Evolutionary conservation across 371 early-diverging fungal genomes (phyloP), one percentile per base, ranked within the genome.

Genomic region (Chytridium lagenaria): DNA sequence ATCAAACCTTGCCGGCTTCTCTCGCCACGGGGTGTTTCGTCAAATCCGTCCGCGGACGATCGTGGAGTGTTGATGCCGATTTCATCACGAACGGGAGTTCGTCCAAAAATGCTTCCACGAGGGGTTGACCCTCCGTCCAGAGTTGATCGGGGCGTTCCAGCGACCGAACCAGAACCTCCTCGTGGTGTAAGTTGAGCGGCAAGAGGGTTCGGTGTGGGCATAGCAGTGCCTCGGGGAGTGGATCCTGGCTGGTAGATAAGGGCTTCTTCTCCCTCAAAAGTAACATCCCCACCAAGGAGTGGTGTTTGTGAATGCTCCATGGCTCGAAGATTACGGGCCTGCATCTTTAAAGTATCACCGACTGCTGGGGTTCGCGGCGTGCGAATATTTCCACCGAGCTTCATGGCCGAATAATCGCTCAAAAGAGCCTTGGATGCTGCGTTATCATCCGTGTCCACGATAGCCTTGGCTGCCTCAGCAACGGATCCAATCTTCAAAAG

Each of bases 121-220:
- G 85, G 78, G 0, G 88, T 83, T 1, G 75, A 74, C 0, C 73
- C 76, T 34, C 74, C 76, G 22, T 49, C 75, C 5, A 70, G 52
- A 0, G 55, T 2, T 26, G 50, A 38, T 1, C 80, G 65, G 0
- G 78, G 71, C 0, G 79, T 75, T 34, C 72, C 69, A 12, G 68
- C 79, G 22, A 72, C 73, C 0, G 67, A 73, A 19, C 68, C 12
- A 40, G 70, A 36, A 0, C 77, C 78, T 26, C 80, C 81, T 2
- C 88, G 86, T 5, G 90, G 82, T 0, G 93, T 86, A 34, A 81
- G 63, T 23, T 78, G 87, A 23, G 89, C 83, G 0, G 91, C 85
- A 70, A 95, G 82, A 0, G 94, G 94, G 73, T 95, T 95, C 16
- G 95, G 97, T n/a, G 97, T 97, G n/a, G 85, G 86, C 38, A 87